Conservation (phyloP, 164 flowering plant species). For the Taxillus chinensis region DNA sequence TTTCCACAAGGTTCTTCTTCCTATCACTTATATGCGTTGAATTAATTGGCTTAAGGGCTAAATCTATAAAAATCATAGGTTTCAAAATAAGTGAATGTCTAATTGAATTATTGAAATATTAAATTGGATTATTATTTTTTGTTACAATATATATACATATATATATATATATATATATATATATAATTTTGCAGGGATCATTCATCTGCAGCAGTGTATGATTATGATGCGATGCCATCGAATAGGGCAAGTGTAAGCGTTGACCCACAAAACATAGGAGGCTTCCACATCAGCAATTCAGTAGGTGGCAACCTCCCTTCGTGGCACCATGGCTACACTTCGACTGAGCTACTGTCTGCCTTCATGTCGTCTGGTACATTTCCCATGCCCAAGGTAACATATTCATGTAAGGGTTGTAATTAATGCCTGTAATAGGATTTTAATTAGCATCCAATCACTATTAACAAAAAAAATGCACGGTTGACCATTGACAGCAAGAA, state of each 20-base stretch:
- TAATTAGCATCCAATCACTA: too few relatives aligned
- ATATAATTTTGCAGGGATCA: constrained; percentile 18
- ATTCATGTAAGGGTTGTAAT: background rate
- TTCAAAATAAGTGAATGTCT: too few relatives aligned
- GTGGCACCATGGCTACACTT: background rate
- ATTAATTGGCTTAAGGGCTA: too few relatives aligned
- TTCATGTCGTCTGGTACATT: background rate
- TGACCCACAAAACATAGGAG: constrained; percentile 20
- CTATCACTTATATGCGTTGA: too few relatives aligned
- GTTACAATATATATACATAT: background rate
- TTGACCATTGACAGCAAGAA: background rate
- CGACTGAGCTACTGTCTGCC: background rate
- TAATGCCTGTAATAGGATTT: too few relatives aligned
- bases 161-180: too few relatives aligned
- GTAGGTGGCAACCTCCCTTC: background rate
- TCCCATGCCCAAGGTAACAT: background rate
- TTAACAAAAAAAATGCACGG: background rate
- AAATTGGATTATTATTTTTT: too few relatives aligned
- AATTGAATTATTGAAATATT: too few relatives aligned
- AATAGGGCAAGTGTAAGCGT: constrained; percentile 19
- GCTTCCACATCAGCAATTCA: constrained; percentile 23
- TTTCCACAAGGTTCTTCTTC: constrained; percentile 23
- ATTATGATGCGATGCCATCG: constrained; percentile 16
- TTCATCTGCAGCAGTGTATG: background rate
- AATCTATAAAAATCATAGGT: too few relatives aligned